A percentile compares a stretch with the other conserved stretches of the same genome.
Evolutionary conservation across 768 basidiomycete species (phyloP).

Genomic region (Hypholoma fasciculare): DNA sequence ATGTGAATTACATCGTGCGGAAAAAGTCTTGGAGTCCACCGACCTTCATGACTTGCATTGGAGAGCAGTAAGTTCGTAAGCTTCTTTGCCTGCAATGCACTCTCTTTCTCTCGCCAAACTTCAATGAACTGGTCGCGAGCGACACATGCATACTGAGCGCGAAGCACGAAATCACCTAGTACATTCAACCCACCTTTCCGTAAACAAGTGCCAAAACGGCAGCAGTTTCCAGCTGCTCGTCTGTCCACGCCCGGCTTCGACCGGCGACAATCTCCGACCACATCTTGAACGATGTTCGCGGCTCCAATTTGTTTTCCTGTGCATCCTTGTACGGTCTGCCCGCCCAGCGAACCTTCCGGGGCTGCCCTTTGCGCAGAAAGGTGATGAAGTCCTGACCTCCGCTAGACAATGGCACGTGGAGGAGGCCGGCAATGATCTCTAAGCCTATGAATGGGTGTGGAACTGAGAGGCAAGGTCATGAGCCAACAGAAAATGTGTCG

Average conservation of each 20-base stretch:
- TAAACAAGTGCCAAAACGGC: conserved; percentile 79
- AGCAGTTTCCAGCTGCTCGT: conserved; percentile 82
- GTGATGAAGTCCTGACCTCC: conserved; percentile 81
- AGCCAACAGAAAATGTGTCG: conserved; percentile 2
- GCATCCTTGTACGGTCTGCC: conserved; percentile 63
- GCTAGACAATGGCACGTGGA: conserved; percentile 73
- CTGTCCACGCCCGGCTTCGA: conserved; percentile 70
- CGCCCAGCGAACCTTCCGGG: conserved; percentile 74
- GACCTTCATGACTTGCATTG: conserved; percentile 84
- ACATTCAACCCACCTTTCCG: conserved; percentile 49
- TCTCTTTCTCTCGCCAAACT: conserved; percentile 84
- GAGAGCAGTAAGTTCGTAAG: conserved; percentile 73
- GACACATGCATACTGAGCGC: background rate
- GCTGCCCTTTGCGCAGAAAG: conserved; percentile 76
- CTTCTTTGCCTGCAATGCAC: conserved; percentile 67
- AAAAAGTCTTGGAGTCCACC: conserved; percentile 1
- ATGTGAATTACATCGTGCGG: background rate
- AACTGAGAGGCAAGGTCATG: background rate
- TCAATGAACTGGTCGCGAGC: conserved; percentile 66
- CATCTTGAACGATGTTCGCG: conserved; percentile 75
- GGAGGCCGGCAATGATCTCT: conserved; percentile 68
- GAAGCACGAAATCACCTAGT: background rate
- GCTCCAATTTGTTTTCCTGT: conserved; percentile 50
- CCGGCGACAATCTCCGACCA: conserved; percentile 79
- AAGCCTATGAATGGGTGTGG: conserved; percentile 33